These are phyloP conservation scores for Saksenaea vasiformis DNA, from an alignment of 371 early-diverging fungal species.

Conservation along the genomic window DNA sequence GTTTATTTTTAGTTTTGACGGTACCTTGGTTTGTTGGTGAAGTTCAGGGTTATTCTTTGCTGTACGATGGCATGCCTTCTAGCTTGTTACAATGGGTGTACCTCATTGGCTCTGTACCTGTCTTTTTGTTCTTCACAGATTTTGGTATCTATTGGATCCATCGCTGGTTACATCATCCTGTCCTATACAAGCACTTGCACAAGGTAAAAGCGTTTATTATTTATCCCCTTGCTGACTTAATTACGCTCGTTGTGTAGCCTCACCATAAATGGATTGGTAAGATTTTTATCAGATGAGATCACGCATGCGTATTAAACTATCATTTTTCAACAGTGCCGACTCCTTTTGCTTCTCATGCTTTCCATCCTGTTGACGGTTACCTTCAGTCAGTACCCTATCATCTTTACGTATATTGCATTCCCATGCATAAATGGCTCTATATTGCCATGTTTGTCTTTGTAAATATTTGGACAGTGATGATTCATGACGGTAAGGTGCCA, in stretches of 20 bases:
- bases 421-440: slow-evolving; percentile 90
- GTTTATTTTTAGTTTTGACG: slow-evolving; percentile 59
- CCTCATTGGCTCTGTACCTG: slow-evolving; percentile 58
- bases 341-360: slow-evolving; percentile 96
- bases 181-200: slow-evolving; percentile 85
- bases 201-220: slow-evolving; percentile 52
- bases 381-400: slow-evolving; percentile 95
- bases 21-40: slow-evolving; percentile 91
- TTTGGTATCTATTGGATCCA: slow-evolving; percentile 95
- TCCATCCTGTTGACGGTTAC: slow-evolving; percentile 94
- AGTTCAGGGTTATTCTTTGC: slow-evolving; percentile 81
- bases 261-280: slow-evolving; percentile 60
- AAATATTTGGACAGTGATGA: slow-evolving; percentile 94
- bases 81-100: slow-evolving; percentile 58
- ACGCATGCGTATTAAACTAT: background rate
- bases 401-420: slow-evolving; percentile 82
- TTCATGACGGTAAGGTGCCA: slow-evolving; percentile 86
- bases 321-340: slow-evolving; percentile 83
- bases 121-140: slow-evolving; percentile 91
- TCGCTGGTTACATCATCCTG: slow-evolving; percentile 86
- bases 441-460: slow-evolving; percentile 86
- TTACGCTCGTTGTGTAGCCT: slow-evolving; percentile 27
- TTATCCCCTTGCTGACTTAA: slow-evolving; percentile 11
- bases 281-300: slow-evolving; percentile 8
- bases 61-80: slow-evolving; percentile 61